A percentile compares a stretch with the other conserved stretches of the same genome.
Conservation (phyloP, 805 yeast genomes). For the Kuraishia capsulata region DNA sequence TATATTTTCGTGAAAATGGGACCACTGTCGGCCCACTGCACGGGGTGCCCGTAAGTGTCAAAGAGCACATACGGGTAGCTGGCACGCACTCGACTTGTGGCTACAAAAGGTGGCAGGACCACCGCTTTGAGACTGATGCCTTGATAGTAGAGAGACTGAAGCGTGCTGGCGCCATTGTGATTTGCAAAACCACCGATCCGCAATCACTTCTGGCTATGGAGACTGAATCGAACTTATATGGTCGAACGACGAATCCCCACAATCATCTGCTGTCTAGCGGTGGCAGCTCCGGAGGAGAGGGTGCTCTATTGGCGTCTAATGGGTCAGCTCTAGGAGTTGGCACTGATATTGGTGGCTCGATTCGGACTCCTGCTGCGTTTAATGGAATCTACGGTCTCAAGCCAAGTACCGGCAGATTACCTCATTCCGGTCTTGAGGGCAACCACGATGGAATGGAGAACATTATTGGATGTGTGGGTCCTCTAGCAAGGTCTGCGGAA, state of each 20-base stretch:
- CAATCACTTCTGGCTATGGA: constrained; percentile 51
- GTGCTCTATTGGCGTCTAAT: constrained; percentile 20
- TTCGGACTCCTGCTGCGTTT: constrained; percentile 22
- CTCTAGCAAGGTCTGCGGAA: constrained; percentile 36
- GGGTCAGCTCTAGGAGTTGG: constrained; percentile 28
- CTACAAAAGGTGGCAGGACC: constrained; percentile 35
- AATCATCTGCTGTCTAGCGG: constrained; percentile 28
- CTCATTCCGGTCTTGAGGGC: constrained; percentile 34
- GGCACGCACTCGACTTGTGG: constrained; percentile 42
- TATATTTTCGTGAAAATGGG: constrained; percentile 31
- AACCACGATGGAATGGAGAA: constrained; percentile 11
- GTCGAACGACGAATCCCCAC: constrained; percentile 25
- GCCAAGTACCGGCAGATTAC: constrained; percentile 24
- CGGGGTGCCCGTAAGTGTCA: constrained; percentile 54
- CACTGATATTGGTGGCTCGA: constrained; percentile 29
- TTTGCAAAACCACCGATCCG: constrained; percentile 48
- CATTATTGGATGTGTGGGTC: constrained; percentile 27
- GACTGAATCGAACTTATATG: constrained; percentile 25
- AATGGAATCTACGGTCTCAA: constrained; percentile 25
- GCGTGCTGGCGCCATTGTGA: constrained; percentile 41
- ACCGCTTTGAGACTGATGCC: constrained; percentile 48
- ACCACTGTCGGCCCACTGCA: constrained; percentile 48
- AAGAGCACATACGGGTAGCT: constrained; percentile 47
- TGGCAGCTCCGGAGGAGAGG: constrained; percentile 40
- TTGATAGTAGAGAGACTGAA: constrained; percentile 39